Base-by-base conservation (phyloP, 2,329 filamentous ascomycete species). In the Aspergillus luchuensis region DNA sequence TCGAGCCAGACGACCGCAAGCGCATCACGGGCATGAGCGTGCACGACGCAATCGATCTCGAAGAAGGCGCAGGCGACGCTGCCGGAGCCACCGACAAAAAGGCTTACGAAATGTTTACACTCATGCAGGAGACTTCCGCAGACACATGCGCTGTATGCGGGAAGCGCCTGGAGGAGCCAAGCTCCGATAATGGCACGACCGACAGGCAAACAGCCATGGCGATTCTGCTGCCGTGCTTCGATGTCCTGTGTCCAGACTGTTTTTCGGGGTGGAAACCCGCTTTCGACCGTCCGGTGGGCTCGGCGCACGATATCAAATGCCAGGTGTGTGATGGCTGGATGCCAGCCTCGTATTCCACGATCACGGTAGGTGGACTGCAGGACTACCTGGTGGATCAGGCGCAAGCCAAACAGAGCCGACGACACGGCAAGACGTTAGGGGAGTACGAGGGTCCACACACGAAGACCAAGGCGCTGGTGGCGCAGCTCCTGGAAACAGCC, bases 401-500 rank as follows among this genome's bases (percentile, higher is more conserved):
- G 75, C 87, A 72, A 79, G 82, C 71, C 74, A 83, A 77, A 70
- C 79, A 75, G 59, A 82, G 76, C 71, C 69, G 78, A 2, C 88
- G 84, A 63, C 79, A 82, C 13, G 84, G 83, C 52, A 90, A 88
- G 70, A 80, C 82, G 52, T 70, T 89, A 10, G 86, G 86, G 23
- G 85, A 82, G 47, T 99, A 98, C 72, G 83, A 84, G 47, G 93
- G 93, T 0, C 94, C 94, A 0, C 92, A 96, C 71, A 96, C 93
- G 5, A 99, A 99, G 79, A 97, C 95, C 0, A 87, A 85, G 59
- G 92, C 91, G 1, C 81, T 99, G 2, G 72, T 99, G 0, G 81
- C 88, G n/a, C 88, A 91, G 63, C 84, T 99, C 7, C 76, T 90
- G 1, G 80, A 82, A 54, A 86, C 87, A 55, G 86, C 87, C 59